These are phyloP conservation scores for Verticillium longisporum DNA, from an alignment of 2,329 filamentous ascomycete genomes.

Conservation along the genomic window DNA sequence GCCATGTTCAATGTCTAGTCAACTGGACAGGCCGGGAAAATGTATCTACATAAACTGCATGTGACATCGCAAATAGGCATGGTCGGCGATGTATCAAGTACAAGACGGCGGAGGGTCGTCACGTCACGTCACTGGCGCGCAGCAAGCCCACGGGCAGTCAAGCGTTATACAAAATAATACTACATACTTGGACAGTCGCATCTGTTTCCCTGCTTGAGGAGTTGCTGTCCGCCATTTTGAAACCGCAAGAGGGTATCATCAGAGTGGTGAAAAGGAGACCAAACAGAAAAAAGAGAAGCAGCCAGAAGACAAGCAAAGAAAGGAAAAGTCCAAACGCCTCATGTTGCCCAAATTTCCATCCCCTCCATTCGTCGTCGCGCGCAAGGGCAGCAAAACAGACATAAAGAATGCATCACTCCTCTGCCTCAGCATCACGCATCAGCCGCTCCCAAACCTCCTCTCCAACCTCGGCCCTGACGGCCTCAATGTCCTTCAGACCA, in stretches of 20 bases:
- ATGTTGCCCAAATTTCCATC: background rate
- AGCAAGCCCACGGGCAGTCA: background rate
- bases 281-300: background rate
- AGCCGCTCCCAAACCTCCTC: constrained; percentile 8
- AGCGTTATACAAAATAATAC: background rate
- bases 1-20: background rate
- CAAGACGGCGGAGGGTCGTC: background rate
- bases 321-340: background rate
- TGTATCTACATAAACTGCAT: background rate
- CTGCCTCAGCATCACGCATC: background rate
- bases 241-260: background rate
- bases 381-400: background rate
- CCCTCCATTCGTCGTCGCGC: background rate
- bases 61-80: background rate
- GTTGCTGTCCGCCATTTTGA: background rate
- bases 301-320: background rate
- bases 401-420: background rate
- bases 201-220: background rate
- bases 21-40: background rate
- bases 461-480: constrained; percentile 8
- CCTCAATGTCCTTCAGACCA: constrained; percentile 6
- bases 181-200: background rate
- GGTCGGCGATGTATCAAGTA: background rate
- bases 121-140: background rate
- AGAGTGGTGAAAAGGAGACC: background rate